Evolutionary conservation across 2,329 filamentous ascomycete species (phyloP).

Genomic region (Ophiostoma montium): DNA sequence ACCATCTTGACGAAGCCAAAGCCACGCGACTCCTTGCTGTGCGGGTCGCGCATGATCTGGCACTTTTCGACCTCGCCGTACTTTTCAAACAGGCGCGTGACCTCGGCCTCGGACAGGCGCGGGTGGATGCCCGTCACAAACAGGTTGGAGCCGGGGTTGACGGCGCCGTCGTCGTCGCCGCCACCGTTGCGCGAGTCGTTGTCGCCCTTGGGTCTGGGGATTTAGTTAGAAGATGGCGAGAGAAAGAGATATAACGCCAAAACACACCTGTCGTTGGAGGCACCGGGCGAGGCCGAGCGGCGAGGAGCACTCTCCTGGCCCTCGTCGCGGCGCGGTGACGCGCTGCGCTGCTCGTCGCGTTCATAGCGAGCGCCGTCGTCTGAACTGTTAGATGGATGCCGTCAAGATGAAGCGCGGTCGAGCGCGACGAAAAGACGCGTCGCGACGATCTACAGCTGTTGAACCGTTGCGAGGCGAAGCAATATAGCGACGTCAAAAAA

Average conservation of each 20-base stretch:
- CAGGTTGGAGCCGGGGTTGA: constrained; percentile 93
- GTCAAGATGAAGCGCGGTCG: no score
- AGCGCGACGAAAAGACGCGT: background rate
- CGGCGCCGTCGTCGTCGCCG: constrained; percentile 59
- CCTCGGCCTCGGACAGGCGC: constrained; percentile 74
- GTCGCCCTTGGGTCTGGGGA: constrained; percentile 33
- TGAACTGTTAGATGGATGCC: constrained; percentile 19
- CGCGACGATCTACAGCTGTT: background rate
- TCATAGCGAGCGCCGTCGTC: constrained; percentile 54
- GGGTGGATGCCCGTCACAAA: constrained; percentile 98
- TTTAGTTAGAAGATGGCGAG: constrained; percentile 14
- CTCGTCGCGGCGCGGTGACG: constrained; percentile 52
- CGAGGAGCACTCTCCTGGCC: constrained; percentile 40
- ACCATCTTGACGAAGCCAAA: constrained; percentile 99
- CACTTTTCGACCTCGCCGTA: constrained; percentile 98
- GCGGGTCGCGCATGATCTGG: constrained; percentile 98
- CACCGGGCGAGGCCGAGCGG: constrained; percentile 47
- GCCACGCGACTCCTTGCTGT: constrained; percentile 95
- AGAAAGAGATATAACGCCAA: constrained; percentile 16
- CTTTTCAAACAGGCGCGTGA: constrained; percentile 93
- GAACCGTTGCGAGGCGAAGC: background rate
- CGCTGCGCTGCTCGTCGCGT: constrained; percentile 47
- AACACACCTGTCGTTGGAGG: constrained; percentile 36
- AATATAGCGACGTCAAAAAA: background rate
- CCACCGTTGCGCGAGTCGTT: constrained; percentile 23